Evolutionary conservation across 768 basidiomycete species (phyloP), one percentile per base, ranked within the genome.

Genomic region (Tulasnella sp.): DNA sequence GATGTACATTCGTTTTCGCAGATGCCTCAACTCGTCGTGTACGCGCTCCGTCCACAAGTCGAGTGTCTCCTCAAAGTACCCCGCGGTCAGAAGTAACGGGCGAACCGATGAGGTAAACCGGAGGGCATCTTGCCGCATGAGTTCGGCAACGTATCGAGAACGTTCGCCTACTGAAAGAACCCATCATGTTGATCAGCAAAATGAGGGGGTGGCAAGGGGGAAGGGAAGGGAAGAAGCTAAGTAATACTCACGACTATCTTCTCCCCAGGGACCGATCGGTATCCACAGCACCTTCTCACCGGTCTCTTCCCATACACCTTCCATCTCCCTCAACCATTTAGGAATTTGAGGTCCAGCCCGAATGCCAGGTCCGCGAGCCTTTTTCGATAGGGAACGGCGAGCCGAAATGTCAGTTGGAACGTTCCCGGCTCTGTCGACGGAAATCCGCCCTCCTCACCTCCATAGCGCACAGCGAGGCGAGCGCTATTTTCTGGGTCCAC

Each of bases 11-110:
- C 45, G 39, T 42, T 22, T 29, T 39, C 45, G 29, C n/a, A 72
- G 39, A 17, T 42, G n/a, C 22, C 31, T 39, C 14, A 72, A n/a
- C 39, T 72, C 71, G 39, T 38, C 39, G 8, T 72, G 39, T 11
- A 49, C 49, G 36, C 49, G 37, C 9, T 37, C 31, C 25, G 52
- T 36, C 73, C 73, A 74, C 49, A 49, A 58, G 22, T 74, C 73
- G 25, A 74, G 31, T 19, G 58, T 67, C n/a, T 74, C 52, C 34
- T 45, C 42, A 64, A 74, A 74, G 67, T 76, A 69, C 9, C 74
- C 74, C 36, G 25, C 29, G 8, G 74, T 70, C 17, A 76, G n/a
- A 12, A 67, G 52, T 12, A 76, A 34, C 14, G 74, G 74, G 36
- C 49, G 58, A 19, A 34, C 22, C 14, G 67, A n/a, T 15, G 71